Conservation (phyloP, 495 filamentous ascomycete genomes). For the Lasiosphaeriaceae sp. region DNA sequence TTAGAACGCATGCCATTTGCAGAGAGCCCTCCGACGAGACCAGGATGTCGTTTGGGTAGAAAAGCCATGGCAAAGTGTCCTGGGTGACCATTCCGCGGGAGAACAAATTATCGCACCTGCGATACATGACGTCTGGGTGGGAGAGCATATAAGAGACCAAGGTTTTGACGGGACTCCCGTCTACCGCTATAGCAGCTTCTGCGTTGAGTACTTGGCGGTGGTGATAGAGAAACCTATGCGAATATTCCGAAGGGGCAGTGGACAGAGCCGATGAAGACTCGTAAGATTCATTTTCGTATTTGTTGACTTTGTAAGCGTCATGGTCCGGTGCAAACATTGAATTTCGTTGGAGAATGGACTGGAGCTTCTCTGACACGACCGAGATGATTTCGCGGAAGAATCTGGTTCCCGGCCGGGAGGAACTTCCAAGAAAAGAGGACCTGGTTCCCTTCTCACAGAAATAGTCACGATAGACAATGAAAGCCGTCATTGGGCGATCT, state of each 20-base stretch:
- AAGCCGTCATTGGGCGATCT: background rate
- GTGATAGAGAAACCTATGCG: background rate
- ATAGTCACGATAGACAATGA: background rate
- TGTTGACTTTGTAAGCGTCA: background rate
- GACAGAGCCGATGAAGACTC: background rate
- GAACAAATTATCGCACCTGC: background rate
- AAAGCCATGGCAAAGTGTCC: background rate
- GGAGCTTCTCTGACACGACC: background rate
- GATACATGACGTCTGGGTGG: background rate
- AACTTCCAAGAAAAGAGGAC: background rate
- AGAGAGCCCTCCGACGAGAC: background rate
- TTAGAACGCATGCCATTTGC: background rate
- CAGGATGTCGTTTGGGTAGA: background rate
- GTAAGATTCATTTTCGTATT: background rate
- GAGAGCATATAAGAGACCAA: background rate
- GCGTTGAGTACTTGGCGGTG: background rate
- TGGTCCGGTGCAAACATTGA: background rate
- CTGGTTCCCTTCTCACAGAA: background rate
- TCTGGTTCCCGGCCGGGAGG: background rate
- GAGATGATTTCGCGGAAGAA: background rate
- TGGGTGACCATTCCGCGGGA: background rate
- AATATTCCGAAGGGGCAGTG: background rate
- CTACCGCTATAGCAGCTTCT: background rate
- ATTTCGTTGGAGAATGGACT: background rate
- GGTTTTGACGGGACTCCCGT: background rate